phyloP scores from a whole-genome alignment of 1,284 basidiomycete genomes.

The Cryptococcus jaspeensis region DNA sequence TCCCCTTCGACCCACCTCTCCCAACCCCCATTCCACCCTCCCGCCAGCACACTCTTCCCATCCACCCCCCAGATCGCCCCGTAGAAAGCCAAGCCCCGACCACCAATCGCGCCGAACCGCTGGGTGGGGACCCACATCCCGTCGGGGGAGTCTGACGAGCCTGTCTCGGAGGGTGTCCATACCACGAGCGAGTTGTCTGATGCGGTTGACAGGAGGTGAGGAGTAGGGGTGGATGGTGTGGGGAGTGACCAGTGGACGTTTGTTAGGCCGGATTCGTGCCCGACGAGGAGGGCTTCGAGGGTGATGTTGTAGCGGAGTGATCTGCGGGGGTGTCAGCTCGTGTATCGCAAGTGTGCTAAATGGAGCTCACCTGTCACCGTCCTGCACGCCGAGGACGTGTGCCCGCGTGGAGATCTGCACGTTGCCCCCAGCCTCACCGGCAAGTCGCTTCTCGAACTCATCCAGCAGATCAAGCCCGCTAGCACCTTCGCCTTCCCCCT shows the following conservation, averaged over 20 bases:
- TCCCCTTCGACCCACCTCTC: conserved; percentile 66
- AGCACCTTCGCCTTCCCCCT: conserved; percentile 16
- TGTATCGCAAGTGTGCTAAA: too few species aligned
- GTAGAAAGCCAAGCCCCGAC: conserved; percentile 83
- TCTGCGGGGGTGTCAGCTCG: conserved; percentile 32
- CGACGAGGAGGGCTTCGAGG: conserved; percentile 86
- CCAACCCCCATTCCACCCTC: conserved; percentile 91
- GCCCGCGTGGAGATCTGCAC: conserved; percentile 79
- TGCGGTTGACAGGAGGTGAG: conserved; percentile 73
- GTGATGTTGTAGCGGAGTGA: conserved; percentile 68
- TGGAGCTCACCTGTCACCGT: conserved; percentile 55
- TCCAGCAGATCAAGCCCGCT: conserved; percentile 69
- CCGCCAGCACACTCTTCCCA: conserved; percentile 65
- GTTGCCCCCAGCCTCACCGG: conserved; percentile 65
- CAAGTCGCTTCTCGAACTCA: conserved; percentile 78
- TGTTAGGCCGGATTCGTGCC: conserved; percentile 89
- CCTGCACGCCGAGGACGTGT: conserved; percentile 68
- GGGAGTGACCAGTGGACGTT: conserved; percentile 73
- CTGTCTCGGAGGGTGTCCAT: conserved; percentile 69
- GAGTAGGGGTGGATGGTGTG: conserved; percentile 53
- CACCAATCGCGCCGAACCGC: conserved; percentile 88
- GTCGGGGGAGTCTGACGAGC: conserved; percentile 54
- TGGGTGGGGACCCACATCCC: conserved; percentile 84
- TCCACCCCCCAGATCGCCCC: conserved; percentile 70
- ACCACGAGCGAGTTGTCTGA: conserved; percentile 89